Evolutionary conservation across 2,329 filamentous ascomycete species (phyloP).

Genomic region (Tolypocladium tropicale): DNA sequence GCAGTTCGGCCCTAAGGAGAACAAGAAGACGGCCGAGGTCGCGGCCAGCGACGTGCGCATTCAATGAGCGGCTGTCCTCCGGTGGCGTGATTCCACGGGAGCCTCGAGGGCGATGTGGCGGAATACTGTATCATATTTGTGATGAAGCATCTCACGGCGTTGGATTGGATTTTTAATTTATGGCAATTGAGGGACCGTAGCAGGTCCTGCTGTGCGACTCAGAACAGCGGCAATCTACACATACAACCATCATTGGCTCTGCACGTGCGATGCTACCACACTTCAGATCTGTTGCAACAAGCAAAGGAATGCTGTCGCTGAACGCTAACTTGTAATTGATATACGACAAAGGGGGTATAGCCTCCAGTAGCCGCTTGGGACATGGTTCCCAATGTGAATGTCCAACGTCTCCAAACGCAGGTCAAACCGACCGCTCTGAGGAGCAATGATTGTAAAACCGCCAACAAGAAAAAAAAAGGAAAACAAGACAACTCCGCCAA

Average conservation of each 20-base stretch:
- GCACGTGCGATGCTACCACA: too few relatives aligned
- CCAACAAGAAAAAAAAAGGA: background rate
- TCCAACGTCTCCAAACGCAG: background rate
- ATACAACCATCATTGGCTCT: background rate
- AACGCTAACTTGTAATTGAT: background rate
- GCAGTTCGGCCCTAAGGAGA: slow-evolving; percentile 20
- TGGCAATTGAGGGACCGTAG: too few relatives aligned
- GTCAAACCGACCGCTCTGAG: background rate
- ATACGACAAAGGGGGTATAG: background rate
- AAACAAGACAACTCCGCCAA: background rate
- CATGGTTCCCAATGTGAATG: background rate
- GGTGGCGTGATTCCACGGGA: background rate
- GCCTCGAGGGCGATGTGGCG: background rate
- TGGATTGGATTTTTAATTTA: slow-evolving; percentile 8
- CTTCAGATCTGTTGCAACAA: too few relatives aligned
- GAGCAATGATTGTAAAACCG: background rate
- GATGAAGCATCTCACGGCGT: slow-evolving; percentile 15
- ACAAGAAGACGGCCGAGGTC: slow-evolving; percentile 14
- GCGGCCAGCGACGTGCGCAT: slow-evolving; percentile 17
- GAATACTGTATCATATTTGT: slow-evolving; percentile 16
- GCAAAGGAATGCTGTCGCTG: background rate
- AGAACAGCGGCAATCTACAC: background rate
- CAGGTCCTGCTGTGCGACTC: background rate
- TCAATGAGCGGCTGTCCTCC: slow-evolving; percentile 8
- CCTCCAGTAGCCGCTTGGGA: background rate